Evolutionary conservation across 306 rosid genomes (phyloP).

Genomic region (Dryas drummondii): DNA sequence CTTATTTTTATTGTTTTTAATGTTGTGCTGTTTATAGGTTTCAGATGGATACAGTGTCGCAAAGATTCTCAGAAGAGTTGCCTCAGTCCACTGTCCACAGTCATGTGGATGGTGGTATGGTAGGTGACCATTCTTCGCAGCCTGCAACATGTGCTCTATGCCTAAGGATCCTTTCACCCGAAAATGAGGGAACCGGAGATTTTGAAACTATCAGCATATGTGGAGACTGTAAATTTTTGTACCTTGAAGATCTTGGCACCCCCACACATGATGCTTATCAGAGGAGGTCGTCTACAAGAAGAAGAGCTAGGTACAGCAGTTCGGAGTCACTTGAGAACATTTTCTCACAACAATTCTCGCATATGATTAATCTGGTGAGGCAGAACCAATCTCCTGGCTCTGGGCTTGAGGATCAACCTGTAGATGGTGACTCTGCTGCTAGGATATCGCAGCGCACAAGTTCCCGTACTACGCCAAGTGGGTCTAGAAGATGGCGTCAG

Average conservation of each 20-base stretch:
- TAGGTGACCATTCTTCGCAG: conserved; percentile 32
- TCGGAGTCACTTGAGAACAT: conserved; percentile 57
- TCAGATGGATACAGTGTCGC: conserved; percentile 55
- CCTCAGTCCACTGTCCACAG: conserved; percentile 33
- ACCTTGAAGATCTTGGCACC: conserved; percentile 65
- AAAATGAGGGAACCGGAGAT: conserved; percentile 47
- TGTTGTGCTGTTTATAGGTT: conserved; percentile 33
- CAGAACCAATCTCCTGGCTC: conserved; percentile 48
- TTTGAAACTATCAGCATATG: conserved; percentile 47
- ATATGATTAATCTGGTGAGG: conserved; percentile 41
- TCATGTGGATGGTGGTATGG: conserved; percentile 20
- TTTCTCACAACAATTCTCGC: conserved; percentile 51
- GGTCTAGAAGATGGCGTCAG: conserved; percentile 70
- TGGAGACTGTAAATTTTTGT: conserved; percentile 86
- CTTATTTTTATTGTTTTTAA: conserved; percentile 7
- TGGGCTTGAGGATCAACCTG: conserved; percentile 47
- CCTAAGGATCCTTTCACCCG: conserved; percentile 49
- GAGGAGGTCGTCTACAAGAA: conserved; percentile 42
- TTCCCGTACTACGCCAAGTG: conserved; percentile 62
- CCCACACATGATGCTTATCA: conserved; percentile 38
- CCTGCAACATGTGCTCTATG: conserved; percentile 60
- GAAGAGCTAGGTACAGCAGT: conserved; percentile 65
- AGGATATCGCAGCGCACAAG: conserved; percentile 53
- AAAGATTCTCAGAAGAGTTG: conserved; percentile 34
- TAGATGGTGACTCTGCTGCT: conserved; percentile 45